Percentiles rank a stretch among this genome's conserved stretches.
Evolutionary conservation across 2,329 filamentous ascomycete species (phyloP).

Genomic region (Aspergillus felis): DNA sequence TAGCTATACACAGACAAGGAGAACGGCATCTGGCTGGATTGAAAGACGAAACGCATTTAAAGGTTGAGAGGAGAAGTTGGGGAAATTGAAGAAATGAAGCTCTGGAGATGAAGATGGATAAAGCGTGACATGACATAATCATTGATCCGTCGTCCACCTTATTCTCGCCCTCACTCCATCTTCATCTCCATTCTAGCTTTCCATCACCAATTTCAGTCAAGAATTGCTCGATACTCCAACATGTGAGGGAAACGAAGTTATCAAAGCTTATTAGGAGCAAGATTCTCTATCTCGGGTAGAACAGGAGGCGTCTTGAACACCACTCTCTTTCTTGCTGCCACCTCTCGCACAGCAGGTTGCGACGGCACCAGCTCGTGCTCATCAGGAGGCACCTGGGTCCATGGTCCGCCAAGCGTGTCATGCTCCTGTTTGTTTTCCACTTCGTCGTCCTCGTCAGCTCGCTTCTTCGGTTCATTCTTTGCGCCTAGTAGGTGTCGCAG

Average conservation of each 20-base stretch:
- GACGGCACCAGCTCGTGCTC: background rate
- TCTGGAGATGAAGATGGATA: background rate
- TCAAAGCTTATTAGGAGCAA: background rate
- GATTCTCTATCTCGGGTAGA: background rate
- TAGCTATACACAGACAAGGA: background rate
- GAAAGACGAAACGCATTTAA: background rate
- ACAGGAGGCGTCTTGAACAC: background rate
- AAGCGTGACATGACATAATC: conserved; percentile 11
- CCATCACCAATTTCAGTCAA: background rate
- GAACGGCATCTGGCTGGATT: background rate
- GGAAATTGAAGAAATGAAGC: background rate
- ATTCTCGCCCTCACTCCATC: background rate
- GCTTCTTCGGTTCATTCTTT: background rate
- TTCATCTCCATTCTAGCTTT: background rate
- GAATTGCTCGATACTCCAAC: background rate
- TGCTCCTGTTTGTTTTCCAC: background rate
- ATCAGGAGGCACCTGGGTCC: background rate
- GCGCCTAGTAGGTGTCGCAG: background rate
- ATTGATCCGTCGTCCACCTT: background rate
- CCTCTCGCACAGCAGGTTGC: background rate
- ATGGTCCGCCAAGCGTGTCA: background rate
- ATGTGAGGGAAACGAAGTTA: background rate
- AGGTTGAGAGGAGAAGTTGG: background rate
- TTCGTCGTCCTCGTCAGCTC: background rate
- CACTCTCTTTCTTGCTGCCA: background rate